A percentile compares a stretch with the other conserved stretches of the same genome.
These are phyloP conservation scores for Chlorella sp. DNA, from an alignment of 139 green algal species.

Conservation along the genomic window DNA sequence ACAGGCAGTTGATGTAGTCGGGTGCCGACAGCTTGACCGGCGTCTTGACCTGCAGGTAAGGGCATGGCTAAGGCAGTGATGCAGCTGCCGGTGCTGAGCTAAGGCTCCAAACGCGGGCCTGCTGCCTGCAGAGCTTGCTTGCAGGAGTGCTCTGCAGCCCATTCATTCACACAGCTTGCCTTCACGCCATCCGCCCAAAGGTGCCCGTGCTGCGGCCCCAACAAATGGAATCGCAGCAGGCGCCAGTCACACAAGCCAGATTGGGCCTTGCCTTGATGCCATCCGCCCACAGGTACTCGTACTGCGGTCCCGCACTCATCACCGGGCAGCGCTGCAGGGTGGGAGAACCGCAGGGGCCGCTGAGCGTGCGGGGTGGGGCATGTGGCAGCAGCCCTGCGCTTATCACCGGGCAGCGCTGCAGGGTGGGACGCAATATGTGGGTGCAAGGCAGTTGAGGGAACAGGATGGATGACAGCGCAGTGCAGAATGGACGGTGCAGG, in stretches of 20 bases:
- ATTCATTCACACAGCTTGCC: no score
- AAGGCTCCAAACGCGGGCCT: no score
- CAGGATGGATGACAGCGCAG: background rate
- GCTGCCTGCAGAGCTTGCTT: no score
- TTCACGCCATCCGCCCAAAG: constrained; percentile 67
- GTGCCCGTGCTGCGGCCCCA: constrained; percentile 97
- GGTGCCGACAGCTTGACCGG: constrained; percentile 91
- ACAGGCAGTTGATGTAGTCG: constrained; percentile 96
- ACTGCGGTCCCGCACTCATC: constrained; percentile 96
- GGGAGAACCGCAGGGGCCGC: background rate
- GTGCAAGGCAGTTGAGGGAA: background rate
- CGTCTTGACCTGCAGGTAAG: constrained; percentile 73
- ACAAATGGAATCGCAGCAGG: no score
- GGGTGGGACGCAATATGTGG: background rate
- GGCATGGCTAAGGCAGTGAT: no score
- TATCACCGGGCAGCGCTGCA: background rate
- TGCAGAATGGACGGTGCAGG: background rate
- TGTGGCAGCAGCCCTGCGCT: background rate
- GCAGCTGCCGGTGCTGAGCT: no score
- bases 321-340: constrained; percentile 79
- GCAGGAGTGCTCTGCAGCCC: no score
- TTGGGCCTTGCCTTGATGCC: constrained; percentile 81
- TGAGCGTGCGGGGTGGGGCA: background rate
- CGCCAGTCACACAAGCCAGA: no score
- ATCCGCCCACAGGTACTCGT: constrained; percentile 99